phyloP scores from a whole-genome alignment of 441 rosid species.

The Pelargonium myrrhifolium region DNA sequence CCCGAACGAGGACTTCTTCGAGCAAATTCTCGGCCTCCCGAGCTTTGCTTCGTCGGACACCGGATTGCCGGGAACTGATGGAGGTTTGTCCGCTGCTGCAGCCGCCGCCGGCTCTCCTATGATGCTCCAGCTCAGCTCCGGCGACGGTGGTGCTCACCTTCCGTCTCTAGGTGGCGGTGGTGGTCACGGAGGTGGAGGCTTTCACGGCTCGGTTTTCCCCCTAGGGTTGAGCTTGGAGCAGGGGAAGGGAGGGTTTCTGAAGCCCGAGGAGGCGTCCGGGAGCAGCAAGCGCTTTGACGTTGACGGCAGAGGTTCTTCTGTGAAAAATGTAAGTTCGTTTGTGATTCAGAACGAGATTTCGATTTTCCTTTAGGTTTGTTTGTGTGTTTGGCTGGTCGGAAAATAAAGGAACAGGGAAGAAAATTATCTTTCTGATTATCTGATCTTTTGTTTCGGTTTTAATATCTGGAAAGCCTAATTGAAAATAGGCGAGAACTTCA shows the following conservation, averaged over 20 bases:
- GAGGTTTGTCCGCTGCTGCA: constrained; percentile 22
- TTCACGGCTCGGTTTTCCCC: constrained; percentile 69
- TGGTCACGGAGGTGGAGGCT: constrained; percentile 39
- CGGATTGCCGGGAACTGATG: constrained; percentile 30
- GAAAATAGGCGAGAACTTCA: not conserved
- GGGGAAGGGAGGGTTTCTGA: constrained; percentile 73
- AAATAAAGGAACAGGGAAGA: not conserved
- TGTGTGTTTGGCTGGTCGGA: not conserved
- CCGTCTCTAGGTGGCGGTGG: constrained; percentile 39
- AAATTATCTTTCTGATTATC: not conserved
- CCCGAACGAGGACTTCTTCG: constrained; percentile 76
- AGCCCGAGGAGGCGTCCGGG: constrained; percentile 67
- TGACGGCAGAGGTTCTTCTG: constrained; percentile 48
- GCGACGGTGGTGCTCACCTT: constrained; percentile 54
- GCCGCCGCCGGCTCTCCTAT: constrained; percentile 45
- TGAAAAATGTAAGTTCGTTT: constrained; percentile 55
- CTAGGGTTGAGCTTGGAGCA: constrained; percentile 82
- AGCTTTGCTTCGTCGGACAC: constrained; percentile 54
- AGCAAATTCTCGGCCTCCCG: constrained; percentile 71
- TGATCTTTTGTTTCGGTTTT: not conserved
- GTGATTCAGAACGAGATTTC: not conserved
- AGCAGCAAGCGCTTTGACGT: constrained; percentile 68
- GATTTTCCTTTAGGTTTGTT: not conserved
- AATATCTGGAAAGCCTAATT: not conserved
- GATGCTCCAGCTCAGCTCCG: constrained; percentile 80